Base-by-base conservation (phyloP, 495 filamentous ascomycete genomes). In the Aspergillus leporis region DNA sequence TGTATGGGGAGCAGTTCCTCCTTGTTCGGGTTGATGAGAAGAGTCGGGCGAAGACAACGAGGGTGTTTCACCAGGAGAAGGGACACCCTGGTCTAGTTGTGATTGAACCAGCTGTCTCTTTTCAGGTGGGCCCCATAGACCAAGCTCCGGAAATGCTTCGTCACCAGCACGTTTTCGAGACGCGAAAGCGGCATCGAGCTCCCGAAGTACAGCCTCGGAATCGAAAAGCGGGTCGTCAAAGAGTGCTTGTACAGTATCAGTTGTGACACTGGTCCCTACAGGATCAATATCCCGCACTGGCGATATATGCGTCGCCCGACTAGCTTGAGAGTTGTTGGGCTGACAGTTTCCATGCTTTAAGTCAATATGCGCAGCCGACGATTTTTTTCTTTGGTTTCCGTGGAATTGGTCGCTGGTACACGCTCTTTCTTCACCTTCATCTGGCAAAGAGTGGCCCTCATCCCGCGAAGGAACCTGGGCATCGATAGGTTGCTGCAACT, bases 401-500 rank as follows among this genome's bases (percentile, higher is more conserved):
- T 16, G 9, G 19, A 23, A 22, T 34, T 22, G 18, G n/a, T 31
- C 19, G 32, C 32, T 31, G n/a, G 23, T 31, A 5, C 3, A 55
- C 8, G 14, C 23, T 18, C 23, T 5, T 14, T 55, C 52, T 21
- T 47, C 54, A n/a, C 30, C 41, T 25, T 48, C 50, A 43, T 22
- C 43, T 34, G 51, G 40, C 51, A n/a, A 43, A 41, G 6, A 32
- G 47, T 50, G 59, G 21, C 53, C 54, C 41, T 63, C 61, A 57
- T 55, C 54, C 40, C 51, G 63, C 14, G 38, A 52, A 18, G 54
- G 25, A 18, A 23, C 57, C 40, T 28, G 57, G 30, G 36, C 30
- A 51, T 63, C 62, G 51, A 55, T 47, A 31, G 30, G 50, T 40
- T 59, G 63, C 60, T 70, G 67, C 65, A 61, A 64, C 62, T 72